Percentiles rank a stretch among this genome's conserved stretches.
These are phyloP conservation scores for Zalerion maritima DNA, from an alignment of 495 filamentous ascomycete genomes.

Conservation along the genomic window DNA sequence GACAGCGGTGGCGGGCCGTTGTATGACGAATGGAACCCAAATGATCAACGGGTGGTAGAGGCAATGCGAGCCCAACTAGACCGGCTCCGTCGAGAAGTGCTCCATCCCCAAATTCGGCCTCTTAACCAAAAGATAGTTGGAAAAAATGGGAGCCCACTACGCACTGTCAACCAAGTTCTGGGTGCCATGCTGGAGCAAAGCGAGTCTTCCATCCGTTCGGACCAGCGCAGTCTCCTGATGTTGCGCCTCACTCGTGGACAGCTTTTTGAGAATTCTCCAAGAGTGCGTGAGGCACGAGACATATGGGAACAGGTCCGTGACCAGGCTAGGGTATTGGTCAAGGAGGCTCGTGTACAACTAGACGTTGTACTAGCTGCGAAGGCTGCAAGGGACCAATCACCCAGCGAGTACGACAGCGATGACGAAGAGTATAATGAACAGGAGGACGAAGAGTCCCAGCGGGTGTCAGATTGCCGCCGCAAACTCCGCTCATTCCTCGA, in stretches of 20 bases:
- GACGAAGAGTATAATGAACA: constrained; percentile 25
- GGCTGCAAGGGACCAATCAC: constrained; percentile 7
- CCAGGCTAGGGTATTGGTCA: constrained; percentile 40
- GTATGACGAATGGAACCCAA: constrained; percentile 44
- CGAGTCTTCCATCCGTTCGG: constrained; percentile 42
- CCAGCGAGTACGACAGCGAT: constrained; percentile 18
- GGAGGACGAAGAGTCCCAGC: constrained; percentile 16
- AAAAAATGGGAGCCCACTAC: constrained; percentile 44
- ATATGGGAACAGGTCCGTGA: constrained; percentile 50
- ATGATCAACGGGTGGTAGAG: constrained; percentile 40
- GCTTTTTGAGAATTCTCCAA: constrained; percentile 48
- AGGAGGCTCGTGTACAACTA: constrained; percentile 49
- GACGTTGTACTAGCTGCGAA: constrained; percentile 25
- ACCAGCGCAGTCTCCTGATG: constrained; percentile 50
- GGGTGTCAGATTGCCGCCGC: constrained; percentile 43
- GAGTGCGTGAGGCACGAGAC: constrained; percentile 39
- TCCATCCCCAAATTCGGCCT: constrained; percentile 66
- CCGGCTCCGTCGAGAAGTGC: constrained; percentile 60
- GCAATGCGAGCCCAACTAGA: constrained; percentile 42
- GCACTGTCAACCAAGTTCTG: constrained; percentile 73
- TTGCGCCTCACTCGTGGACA: constrained; percentile 55
- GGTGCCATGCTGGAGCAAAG: constrained; percentile 80
- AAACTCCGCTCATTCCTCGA: constrained; percentile 59
- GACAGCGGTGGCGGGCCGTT: constrained; percentile 47
- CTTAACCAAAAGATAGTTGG: constrained; percentile 57